phyloP scores from a whole-genome alignment of 257 asterid species.

The Capsicum pubescens region DNA sequence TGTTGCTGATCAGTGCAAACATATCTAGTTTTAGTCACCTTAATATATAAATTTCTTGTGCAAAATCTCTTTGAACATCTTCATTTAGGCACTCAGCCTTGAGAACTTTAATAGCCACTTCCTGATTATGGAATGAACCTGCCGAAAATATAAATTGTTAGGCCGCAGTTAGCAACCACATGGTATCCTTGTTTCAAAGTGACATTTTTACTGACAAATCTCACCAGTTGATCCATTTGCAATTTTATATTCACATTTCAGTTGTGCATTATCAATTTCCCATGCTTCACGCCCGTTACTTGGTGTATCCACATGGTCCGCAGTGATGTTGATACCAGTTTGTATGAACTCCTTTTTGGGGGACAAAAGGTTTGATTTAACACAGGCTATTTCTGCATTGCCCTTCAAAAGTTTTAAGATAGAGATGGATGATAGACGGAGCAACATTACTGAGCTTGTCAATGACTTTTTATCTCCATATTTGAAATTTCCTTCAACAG shows the following conservation, averaged over 20 bases:
- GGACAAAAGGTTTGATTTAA: conserved; percentile 39
- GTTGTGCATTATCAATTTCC: conserved; percentile 73
- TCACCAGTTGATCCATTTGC: conserved; percentile 69
- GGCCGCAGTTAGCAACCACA: background rate
- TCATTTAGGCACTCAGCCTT: conserved; percentile 55
- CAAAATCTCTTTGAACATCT: conserved; percentile 66
- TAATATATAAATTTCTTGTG: conserved; percentile 87
- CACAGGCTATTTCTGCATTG: conserved; percentile 50
- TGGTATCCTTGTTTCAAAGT: background rate
- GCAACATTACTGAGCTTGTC: background rate
- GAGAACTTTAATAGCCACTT: conserved; percentile 85
- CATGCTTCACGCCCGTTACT: conserved; percentile 66
- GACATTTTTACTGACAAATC: conserved; percentile 58
- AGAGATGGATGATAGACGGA: background rate
- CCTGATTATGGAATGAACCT: conserved; percentile 70
- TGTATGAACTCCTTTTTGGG: conserved; percentile 40
- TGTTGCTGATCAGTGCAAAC: background rate
- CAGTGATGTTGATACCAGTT: conserved; percentile 36
- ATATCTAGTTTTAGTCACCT: conserved; percentile 47
- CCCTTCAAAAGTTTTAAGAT: conserved; percentile 17
- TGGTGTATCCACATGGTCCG: conserved; percentile 55
- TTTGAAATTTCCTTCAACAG: conserved; percentile 65
- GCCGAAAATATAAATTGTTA: conserved; percentile 1
- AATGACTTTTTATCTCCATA: conserved; percentile 59
- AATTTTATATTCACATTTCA: conserved; percentile 66